phyloP scores from a whole-genome alignment of 202 grass and related monocot genomes.

The Musa balbisiana region DNA sequence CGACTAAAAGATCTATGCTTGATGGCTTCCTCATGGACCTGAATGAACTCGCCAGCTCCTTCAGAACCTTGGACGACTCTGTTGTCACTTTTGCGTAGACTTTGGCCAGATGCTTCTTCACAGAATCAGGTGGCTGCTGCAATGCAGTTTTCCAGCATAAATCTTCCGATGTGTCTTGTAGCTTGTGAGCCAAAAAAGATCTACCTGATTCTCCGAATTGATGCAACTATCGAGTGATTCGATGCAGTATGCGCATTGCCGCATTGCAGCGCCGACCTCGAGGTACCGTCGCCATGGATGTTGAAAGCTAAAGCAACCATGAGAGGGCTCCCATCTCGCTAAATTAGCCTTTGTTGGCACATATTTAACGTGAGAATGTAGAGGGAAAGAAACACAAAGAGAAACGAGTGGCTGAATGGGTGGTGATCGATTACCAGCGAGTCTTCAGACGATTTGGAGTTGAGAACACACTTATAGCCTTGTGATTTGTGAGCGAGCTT shows the following conservation, averaged over 20 bases:
- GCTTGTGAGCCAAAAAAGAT: no score
- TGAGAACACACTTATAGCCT: constrained; percentile 25
- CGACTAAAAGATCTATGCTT: neutral
- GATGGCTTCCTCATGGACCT: constrained; percentile 5
- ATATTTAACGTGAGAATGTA: no score
- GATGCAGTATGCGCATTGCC: constrained; percentile 31
- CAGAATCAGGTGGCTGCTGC: neutral
- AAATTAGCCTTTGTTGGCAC: constrained; percentile 22
- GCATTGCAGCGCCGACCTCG: constrained; percentile 26
- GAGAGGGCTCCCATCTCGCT: constrained; percentile 40
- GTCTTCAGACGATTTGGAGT: constrained; percentile 34
- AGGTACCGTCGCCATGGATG: constrained; percentile 39
- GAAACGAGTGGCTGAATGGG: neutral
- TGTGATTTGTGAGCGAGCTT: neutral
- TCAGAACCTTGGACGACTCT: neutral
- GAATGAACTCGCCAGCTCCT: constrained; percentile 5
- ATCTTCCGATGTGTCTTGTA: no score
- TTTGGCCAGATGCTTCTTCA: neutral
- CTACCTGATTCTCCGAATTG: neutral
- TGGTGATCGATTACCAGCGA: neutral
- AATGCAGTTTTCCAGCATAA: no score
- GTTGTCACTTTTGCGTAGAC: neutral
- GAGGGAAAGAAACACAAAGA: no score
- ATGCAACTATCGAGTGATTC: constrained; percentile 28
- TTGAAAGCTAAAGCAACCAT: constrained; percentile 26